Conservation (phyloP, 805 yeast genomes). For the Zygosaccharomyces pseudorouxii region DNA sequence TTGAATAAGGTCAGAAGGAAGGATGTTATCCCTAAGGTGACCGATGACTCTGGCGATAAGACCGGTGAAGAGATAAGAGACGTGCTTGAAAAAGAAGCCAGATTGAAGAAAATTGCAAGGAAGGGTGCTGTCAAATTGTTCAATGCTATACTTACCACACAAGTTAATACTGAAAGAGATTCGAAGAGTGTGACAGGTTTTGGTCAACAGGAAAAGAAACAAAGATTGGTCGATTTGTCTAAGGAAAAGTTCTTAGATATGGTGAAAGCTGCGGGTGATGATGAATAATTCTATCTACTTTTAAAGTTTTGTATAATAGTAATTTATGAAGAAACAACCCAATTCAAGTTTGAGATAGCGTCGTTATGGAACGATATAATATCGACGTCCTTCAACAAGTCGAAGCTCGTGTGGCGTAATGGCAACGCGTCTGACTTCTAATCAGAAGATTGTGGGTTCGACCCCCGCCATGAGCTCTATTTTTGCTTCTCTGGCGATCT, state of each 20-base stretch:
- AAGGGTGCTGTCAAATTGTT: constrained; percentile 80
- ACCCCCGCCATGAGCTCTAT: constrained; percentile 49
- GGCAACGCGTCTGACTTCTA: constrained; percentile 56
- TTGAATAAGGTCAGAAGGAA: constrained; percentile 64
- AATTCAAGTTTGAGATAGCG: too few species aligned
- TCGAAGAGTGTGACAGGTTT: constrained; percentile 40
- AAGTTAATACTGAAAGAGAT: constrained; percentile 53
- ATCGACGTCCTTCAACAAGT: not conserved
- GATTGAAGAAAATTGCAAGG: constrained; percentile 75
- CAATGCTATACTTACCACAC: constrained; percentile 80
- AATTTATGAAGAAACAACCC: not conserved
- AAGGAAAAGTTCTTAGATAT: constrained; percentile 87
- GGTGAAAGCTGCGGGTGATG: constrained; percentile 71
- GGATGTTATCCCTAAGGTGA: constrained; percentile 61
- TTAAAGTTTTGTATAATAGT: constrained; percentile 1
- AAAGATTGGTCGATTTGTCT: constrained; percentile 69
- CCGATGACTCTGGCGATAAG: constrained; percentile 42
- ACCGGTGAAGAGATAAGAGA: constrained; percentile 42
- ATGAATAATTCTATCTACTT: constrained; percentile 9
- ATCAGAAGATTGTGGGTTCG: constrained; percentile 54
- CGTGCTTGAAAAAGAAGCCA: constrained; percentile 60
- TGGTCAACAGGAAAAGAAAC: constrained; percentile 45
- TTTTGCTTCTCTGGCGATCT: not conserved
- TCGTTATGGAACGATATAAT: too few species aligned
- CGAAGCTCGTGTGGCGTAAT: constrained; percentile 49